phyloP scores from a whole-genome alignment of 108 stramenopile genomes.

The Craspedostauros australis region DNA sequence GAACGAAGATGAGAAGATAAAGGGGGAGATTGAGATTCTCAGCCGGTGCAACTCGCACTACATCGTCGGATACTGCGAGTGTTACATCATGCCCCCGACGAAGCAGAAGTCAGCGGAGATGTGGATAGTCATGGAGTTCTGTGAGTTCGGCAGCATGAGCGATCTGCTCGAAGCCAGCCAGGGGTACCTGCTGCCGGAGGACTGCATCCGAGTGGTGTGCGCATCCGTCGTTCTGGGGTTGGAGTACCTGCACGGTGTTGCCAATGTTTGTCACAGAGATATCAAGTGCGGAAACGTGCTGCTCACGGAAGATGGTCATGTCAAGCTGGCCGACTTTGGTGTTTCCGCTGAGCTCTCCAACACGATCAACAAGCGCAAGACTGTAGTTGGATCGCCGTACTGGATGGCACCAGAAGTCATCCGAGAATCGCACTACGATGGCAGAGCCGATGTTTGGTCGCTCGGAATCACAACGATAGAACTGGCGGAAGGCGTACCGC shows the following conservation, averaged over 20 bases:
- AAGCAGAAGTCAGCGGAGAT: constrained; percentile 43
- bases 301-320: constrained; percentile 79
- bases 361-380: constrained; percentile 92
- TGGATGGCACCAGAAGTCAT: constrained; percentile 99
- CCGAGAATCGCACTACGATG: constrained; percentile 92
- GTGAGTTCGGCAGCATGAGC: constrained; percentile 80
- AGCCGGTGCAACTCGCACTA: constrained; percentile 78
- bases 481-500: constrained; percentile 97
- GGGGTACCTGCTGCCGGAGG: constrained; percentile 62
- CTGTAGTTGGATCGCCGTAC: constrained; percentile 96
- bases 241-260: constrained; percentile 86
- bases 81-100: constrained; percentile 49
- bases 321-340: constrained; percentile 92
- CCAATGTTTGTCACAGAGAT: constrained; percentile 90
- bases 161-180: constrained; percentile 77
- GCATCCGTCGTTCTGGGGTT: constrained; percentile 84
- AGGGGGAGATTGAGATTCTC: constrained; percentile 88
- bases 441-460: constrained; percentile 96
- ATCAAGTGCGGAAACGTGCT: constrained; percentile 95
- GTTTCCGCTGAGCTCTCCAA: constrained; percentile 90
- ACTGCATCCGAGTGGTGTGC: constrained; percentile 78
- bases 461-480: constrained; percentile 96
- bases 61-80: constrained; percentile 87
- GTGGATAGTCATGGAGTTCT: constrained; percentile 96
- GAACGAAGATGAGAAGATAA: constrained; percentile 77